These are phyloP conservation scores for Zelonia costaricensis DNA, from an alignment of 208 protist species.

Conservation along the genomic window DNA sequence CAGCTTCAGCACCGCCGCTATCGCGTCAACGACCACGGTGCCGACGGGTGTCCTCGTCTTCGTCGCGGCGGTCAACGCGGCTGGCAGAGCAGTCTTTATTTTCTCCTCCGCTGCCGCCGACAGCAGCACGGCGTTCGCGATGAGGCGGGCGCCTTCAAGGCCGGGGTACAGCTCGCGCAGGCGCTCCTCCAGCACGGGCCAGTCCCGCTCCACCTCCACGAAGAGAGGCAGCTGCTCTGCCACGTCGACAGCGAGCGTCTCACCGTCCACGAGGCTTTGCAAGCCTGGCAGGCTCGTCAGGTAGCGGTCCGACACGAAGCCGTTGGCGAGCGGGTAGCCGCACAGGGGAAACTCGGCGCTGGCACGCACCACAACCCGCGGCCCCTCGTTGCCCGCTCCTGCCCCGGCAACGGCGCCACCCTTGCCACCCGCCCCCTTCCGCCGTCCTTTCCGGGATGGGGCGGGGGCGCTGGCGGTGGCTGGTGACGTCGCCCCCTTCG, in stretches of 20 bases:
- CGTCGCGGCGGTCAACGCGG: conserved; percentile 12
- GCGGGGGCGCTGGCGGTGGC: conserved; percentile 4
- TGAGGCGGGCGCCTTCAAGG: conserved; percentile 34
- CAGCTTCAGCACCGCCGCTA: conserved; percentile 30
- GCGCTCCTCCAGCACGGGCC: conserved; percentile 36
- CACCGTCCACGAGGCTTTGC: conserved; percentile 50
- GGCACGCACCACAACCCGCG: conserved; percentile 25
- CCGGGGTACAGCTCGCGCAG: conserved; percentile 62
- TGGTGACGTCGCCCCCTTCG: background rate
- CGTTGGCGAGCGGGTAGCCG: conserved; percentile 50
- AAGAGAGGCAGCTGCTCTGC: conserved; percentile 40
- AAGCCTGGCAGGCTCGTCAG: conserved; percentile 55
- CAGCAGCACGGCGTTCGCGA: conserved; percentile 41
- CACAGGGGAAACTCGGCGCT: conserved; percentile 51
- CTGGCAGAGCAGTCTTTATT: conserved; percentile 27
- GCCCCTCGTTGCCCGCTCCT: background rate
- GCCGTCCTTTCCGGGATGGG: conserved; percentile 14
- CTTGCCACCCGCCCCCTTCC: conserved; percentile 25
- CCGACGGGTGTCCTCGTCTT: conserved; percentile 8
- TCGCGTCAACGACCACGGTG: conserved; percentile 19
- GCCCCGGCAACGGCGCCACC: background rate
- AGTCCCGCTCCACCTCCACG: conserved; percentile 60
- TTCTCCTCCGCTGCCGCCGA: conserved; percentile 30
- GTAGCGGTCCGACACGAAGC: conserved; percentile 66
- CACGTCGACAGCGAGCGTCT: conserved; percentile 51